These are phyloP conservation scores for Globisporangium canariense DNA, from an alignment of 352 stramenopile species.

Conservation along the genomic window DNA sequence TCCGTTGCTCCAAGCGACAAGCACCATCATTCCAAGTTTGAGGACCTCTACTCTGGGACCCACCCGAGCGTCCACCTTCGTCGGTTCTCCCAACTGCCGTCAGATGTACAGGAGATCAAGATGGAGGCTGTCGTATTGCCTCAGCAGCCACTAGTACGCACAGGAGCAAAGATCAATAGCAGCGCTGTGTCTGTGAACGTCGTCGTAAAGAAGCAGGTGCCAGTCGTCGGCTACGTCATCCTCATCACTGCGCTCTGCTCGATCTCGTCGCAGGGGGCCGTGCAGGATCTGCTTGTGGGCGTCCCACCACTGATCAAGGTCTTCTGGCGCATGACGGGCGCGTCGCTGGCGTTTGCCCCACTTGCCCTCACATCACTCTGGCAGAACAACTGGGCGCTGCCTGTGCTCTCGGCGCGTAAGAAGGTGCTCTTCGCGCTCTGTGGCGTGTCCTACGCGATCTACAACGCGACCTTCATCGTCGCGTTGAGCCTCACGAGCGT, in stretches of 20 bases:
- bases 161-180: neutral
- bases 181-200: slow-evolving; percentile 29
- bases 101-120: slow-evolving; percentile 30
- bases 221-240: slow-evolving; percentile 39
- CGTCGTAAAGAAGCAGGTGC: slow-evolving; percentile 47
- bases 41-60: neutral
- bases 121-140: slow-evolving; percentile 32
- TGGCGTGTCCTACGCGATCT: slow-evolving; percentile 33
- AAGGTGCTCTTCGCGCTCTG: slow-evolving; percentile 26
- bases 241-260: slow-evolving; percentile 33
- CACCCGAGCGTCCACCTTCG: neutral
- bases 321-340: slow-evolving; percentile 51
- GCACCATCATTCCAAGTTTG: neutral
- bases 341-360: slow-evolving; percentile 31
- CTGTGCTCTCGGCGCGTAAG: slow-evolving; percentile 17
- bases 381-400: slow-evolving; percentile 19
- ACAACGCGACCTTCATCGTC: slow-evolving; percentile 49
- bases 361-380: slow-evolving; percentile 27
- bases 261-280: slow-evolving; percentile 46
- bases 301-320: slow-evolving; percentile 49
- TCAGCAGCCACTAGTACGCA: neutral
- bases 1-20: neutral
- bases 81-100: slow-evolving; percentile 24
- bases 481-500: slow-evolving; percentile 49
- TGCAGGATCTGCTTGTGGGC: slow-evolving; percentile 33